Evolutionary conservation across 345 rosid species (phyloP).

Genomic region (Eucalyptus victrix): DNA sequence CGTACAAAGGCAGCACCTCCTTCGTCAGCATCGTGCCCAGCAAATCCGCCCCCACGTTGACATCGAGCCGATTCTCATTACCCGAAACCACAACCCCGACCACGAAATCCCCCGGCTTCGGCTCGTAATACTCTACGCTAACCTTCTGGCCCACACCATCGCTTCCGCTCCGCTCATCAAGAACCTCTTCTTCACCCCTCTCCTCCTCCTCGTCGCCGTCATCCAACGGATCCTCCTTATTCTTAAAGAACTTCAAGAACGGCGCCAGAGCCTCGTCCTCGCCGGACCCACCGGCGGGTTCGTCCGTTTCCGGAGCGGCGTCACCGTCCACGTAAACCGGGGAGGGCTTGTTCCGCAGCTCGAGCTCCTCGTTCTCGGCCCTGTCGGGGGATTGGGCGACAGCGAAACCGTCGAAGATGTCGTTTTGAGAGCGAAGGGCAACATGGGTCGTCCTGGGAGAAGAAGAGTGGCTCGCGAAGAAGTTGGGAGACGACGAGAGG

Average conservation of each 20-base stretch:
- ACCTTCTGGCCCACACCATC: conserved; percentile 12
- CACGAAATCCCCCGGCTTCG: conserved; percentile 73
- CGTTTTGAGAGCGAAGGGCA: neutral
- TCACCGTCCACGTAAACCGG: conserved; percentile 15
- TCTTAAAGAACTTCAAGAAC: conserved; percentile 71
- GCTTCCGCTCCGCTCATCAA: neutral
- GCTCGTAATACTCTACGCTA: conserved; percentile 65
- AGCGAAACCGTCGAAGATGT: neutral
- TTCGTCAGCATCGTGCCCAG: conserved; percentile 94
- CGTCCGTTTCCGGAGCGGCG: conserved; percentile 9
- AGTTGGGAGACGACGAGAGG: neutral
- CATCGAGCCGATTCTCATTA: conserved; percentile 86
- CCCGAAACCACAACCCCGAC: conserved; percentile 98
- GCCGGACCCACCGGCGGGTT: conserved; percentile 5
- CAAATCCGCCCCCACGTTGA: conserved; percentile 75
- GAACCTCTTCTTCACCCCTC: conserved; percentile 4
- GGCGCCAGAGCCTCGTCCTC: conserved; percentile 68
- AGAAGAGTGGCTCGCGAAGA: neutral
- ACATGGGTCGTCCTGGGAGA: neutral
- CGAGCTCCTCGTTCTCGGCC: conserved; percentile 37
- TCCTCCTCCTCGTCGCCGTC: conserved; percentile 1
- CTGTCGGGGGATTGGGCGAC: neutral
- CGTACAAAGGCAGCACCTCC: conserved; percentile 79
- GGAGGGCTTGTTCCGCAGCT: conserved; percentile 52
- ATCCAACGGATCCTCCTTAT: conserved; percentile 13